Percentiles rank a stretch among this genome's conserved stretches.
Evolutionary conservation across 1,139 yeast genomes (phyloP).

Genomic region (Citeromyces siamensis): DNA sequence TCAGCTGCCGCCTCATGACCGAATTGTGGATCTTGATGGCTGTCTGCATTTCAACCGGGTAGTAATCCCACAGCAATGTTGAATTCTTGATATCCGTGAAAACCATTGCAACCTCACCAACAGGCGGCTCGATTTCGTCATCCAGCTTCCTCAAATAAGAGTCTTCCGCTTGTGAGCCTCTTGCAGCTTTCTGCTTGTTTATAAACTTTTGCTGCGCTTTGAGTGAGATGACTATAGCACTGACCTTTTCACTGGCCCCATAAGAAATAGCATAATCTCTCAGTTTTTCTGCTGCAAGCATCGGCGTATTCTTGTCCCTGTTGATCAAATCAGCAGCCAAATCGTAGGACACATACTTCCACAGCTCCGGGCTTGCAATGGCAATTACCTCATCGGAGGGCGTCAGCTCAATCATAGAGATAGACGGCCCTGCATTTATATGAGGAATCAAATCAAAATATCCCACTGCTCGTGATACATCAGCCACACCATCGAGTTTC

Average conservation of each 20-base stretch:
- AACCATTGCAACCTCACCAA: constrained; percentile 88
- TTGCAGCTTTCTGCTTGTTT: constrained; percentile 37
- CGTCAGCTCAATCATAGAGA: constrained; percentile 46
- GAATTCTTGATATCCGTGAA: constrained; percentile 96
- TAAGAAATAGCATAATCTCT: constrained; percentile 92
- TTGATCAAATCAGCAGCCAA: constrained; percentile 86
- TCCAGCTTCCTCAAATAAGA: constrained; percentile 73
- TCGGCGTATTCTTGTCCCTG: constrained; percentile 72
- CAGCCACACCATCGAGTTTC: constrained; percentile 69
- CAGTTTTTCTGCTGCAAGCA: constrained; percentile 85
- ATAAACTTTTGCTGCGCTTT: constrained; percentile 25
- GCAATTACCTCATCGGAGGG: constrained; percentile 76
- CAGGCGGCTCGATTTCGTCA: constrained; percentile 91
- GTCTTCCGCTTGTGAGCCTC: constrained; percentile 54
- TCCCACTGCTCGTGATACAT: constrained; percentile 87
- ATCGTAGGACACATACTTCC: constrained; percentile 79
- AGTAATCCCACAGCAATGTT: constrained; percentile 85
- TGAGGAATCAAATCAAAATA: constrained; percentile 81
- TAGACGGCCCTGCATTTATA: constrained; percentile 80
- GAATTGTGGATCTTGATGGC: constrained; percentile 92
- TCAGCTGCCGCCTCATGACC: constrained; percentile 85
- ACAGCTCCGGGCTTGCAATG: constrained; percentile 72
- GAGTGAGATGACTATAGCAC: constrained; percentile 72
- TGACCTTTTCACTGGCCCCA: constrained; percentile 76
- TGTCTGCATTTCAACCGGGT: constrained; percentile 90